These are phyloP conservation scores for Pugionium cornutum DNA, from an alignment of 345 rosid species.

Conservation along the genomic window DNA sequence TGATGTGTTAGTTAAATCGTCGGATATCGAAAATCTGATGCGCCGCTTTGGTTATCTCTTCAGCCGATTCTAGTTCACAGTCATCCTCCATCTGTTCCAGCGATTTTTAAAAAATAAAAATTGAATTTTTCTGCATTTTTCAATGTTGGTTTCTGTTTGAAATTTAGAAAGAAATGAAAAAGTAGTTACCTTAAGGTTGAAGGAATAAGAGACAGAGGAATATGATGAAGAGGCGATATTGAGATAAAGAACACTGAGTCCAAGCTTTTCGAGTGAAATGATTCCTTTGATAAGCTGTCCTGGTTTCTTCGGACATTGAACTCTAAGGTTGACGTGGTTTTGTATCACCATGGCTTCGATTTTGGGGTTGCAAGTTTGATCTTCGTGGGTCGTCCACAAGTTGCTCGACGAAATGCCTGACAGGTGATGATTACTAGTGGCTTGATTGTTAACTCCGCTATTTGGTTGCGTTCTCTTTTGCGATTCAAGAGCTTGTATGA, in stretches of 20 bases:
- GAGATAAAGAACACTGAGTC: slow-evolving; percentile 69
- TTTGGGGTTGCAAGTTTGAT: slow-evolving; percentile 39
- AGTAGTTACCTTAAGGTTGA: slow-evolving; percentile 67
- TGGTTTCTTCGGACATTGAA: slow-evolving; percentile 52
- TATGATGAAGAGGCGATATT: slow-evolving; percentile 50
- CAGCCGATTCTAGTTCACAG: slow-evolving; percentile 56
- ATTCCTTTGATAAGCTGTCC: slow-evolving; percentile 68
- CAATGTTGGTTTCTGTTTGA: slow-evolving; percentile 6
- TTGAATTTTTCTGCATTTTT: background rate
- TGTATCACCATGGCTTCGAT: slow-evolving; percentile 57
- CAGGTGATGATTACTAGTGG: background rate
- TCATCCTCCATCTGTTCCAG: slow-evolving; percentile 62
- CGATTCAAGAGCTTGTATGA: slow-evolving; percentile 60
- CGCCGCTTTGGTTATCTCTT: slow-evolving; percentile 59
- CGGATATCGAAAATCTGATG: slow-evolving; percentile 54
- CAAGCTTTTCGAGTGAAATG: slow-evolving; percentile 60
- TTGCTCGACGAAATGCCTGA: slow-evolving; percentile 38
- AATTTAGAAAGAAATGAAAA: background rate
- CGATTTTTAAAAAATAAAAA: background rate
- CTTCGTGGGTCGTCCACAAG: slow-evolving; percentile 24
- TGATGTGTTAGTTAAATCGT: slow-evolving; percentile 6
- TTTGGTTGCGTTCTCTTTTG: slow-evolving; percentile 44
- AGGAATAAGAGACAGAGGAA: slow-evolving; percentile 54
- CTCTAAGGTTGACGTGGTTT: slow-evolving; percentile 60
- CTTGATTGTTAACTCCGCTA: background rate